Evolutionary conservation across 805 yeast species (phyloP).

Genomic region (Barnettozyma sp.): DNA sequence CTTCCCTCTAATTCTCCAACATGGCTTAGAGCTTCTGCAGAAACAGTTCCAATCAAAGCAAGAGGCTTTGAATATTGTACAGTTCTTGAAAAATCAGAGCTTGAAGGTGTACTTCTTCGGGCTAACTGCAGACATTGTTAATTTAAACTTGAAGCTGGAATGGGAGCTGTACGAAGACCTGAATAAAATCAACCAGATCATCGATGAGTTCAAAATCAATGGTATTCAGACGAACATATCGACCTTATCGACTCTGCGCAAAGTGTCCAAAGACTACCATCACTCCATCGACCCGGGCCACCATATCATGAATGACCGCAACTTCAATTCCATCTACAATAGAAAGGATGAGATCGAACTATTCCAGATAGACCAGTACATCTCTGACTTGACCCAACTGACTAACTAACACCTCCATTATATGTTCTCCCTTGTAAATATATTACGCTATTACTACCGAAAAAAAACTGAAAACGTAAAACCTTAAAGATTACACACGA

Average conservation of each 20-base stretch:
- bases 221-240: constrained; percentile 32
- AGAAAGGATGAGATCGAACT: constrained; percentile 8
- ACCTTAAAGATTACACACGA: not conserved
- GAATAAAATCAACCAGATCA: constrained; percentile 26
- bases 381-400: constrained; percentile 3
- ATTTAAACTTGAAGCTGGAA: constrained; percentile 28
- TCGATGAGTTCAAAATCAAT: constrained; percentile 36
- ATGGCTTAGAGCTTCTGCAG: constrained; percentile 1
- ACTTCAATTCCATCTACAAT: constrained; percentile 2
- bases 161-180: constrained; percentile 36
- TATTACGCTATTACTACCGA: too few relatives aligned
- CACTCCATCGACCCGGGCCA: constrained; percentile 1
- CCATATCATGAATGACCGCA: constrained; percentile 1
- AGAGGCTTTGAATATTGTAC: constrained; percentile 17
- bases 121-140: constrained; percentile 34
- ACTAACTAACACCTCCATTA: too few relatives aligned
- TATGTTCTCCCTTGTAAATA: not conserved
- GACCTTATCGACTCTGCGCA: constrained; percentile 22
- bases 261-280: constrained; percentile 9
- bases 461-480: not conserved
- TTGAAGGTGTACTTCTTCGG: constrained; percentile 31
- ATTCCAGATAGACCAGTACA: constrained; percentile 6
- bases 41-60: constrained; percentile 1
- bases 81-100: constrained; percentile 25
- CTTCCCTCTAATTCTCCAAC: constrained; percentile 3